These are phyloP conservation scores for Halenospora varia DNA, from an alignment of 495 filamentous ascomycete genomes.

Conservation along the genomic window DNA sequence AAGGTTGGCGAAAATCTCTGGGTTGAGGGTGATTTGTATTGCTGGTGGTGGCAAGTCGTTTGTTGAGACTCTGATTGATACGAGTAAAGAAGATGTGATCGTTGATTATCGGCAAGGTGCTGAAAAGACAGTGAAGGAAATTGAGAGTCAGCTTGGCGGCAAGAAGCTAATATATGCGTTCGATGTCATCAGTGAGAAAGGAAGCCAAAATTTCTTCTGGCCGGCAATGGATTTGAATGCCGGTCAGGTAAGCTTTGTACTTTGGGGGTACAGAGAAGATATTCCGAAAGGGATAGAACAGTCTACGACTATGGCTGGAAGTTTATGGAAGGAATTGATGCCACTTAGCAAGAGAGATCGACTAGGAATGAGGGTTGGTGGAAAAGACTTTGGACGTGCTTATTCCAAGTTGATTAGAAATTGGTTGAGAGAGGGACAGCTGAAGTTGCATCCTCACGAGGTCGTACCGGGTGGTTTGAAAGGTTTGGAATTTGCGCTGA, in stretches of 20 bases:
- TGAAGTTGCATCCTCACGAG: constrained; percentile 53
- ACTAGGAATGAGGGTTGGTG: constrained; percentile 17
- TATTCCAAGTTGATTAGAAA: constrained; percentile 51
- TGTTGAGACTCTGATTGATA: constrained; percentile 57
- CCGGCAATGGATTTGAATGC: constrained; percentile 39
- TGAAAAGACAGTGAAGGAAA: constrained; percentile 41
- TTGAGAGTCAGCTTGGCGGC: constrained; percentile 41
- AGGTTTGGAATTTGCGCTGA: constrained; percentile 49
- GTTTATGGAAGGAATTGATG: constrained; percentile 35
- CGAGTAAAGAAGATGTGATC: constrained; percentile 58
- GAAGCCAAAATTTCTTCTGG: constrained; percentile 35
- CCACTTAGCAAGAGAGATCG: not conserved
- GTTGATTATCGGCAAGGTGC: constrained; percentile 65
- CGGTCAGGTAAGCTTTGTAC: constrained; percentile 50
- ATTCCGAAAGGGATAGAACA: constrained; percentile 29
- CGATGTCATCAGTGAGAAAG: constrained; percentile 55
- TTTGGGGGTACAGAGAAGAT: constrained; percentile 25
- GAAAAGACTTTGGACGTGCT: constrained; percentile 52
- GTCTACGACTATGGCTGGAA: constrained; percentile 39
- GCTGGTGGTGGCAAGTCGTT: constrained; percentile 50
- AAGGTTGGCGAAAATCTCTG: constrained; percentile 56
- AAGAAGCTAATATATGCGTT: constrained; percentile 40
- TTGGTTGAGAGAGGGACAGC: constrained; percentile 53
- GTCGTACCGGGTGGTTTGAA: constrained; percentile 53
- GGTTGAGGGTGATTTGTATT: constrained; percentile 65